phyloP scores from a whole-genome alignment of 345 rosid species.

The Gossypium thurberi region DNA sequence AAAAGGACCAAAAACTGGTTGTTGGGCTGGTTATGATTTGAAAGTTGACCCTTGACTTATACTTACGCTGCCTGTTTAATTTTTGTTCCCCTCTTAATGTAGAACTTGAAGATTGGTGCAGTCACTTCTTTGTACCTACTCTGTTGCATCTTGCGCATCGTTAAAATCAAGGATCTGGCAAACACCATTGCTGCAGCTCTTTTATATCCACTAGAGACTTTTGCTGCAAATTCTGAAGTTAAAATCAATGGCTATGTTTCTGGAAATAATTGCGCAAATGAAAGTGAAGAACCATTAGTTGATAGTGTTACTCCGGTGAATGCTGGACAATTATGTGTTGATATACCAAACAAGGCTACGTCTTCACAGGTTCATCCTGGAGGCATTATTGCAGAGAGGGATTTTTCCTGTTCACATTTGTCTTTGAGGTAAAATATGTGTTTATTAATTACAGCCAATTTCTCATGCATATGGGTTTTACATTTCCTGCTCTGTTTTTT shows the following conservation, averaged over 20 bases:
- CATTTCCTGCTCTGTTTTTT: neutral
- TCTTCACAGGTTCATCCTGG: conserved; percentile 37
- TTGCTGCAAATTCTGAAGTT: conserved; percentile 39
- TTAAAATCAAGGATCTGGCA: conserved; percentile 95
- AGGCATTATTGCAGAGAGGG: conserved; percentile 22
- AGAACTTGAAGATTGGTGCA: conserved; percentile 64
- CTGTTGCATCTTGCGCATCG: conserved; percentile 90
- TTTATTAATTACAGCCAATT: neutral
- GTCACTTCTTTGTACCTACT: conserved; percentile 81
- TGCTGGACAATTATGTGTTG: conserved; percentile 28
- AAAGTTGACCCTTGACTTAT: neutral
- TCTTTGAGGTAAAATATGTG: conserved; percentile 54
- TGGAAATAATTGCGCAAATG: conserved; percentile 29
- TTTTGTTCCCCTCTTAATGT: conserved; percentile 27
- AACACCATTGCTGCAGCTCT: conserved; percentile 85
- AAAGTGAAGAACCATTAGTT: conserved; percentile 32
- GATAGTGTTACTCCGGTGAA: conserved; percentile 27
- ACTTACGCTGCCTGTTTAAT: neutral
- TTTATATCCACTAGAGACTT: conserved; percentile 63
- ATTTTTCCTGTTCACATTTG: conserved; percentile 25
- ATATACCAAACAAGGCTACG: conserved; percentile 28
- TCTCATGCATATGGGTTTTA: neutral
- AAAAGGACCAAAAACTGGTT: neutral
- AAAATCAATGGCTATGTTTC: conserved; percentile 47
- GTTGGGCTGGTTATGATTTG: neutral